phyloP scores from a whole-genome alignment of 2,329 filamentous ascomycete genomes.

The Aureobasidium subglaciale region DNA sequence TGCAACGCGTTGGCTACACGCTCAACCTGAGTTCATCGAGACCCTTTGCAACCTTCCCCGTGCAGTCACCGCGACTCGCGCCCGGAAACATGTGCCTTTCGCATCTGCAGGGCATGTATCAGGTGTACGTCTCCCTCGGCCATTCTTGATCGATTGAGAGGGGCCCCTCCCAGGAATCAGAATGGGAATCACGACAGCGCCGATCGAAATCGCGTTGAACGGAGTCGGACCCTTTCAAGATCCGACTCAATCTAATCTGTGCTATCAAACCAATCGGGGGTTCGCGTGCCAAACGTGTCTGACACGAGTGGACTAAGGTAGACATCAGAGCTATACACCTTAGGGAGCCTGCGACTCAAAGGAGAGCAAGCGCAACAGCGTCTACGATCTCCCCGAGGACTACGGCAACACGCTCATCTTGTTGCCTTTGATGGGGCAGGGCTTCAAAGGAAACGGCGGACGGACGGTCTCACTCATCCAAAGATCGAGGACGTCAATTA shows the following conservation, averaged over 20 bases:
- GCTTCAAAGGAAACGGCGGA: neutral
- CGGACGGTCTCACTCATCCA: neutral
- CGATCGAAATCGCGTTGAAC: constrained; percentile 8
- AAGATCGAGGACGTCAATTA: constrained; percentile 10
- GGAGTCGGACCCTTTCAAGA: constrained; percentile 8
- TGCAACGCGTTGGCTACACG: constrained; percentile 9
- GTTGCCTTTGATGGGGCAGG: neutral
- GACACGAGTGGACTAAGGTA: neutral
- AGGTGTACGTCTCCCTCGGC: neutral
- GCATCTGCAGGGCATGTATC: neutral
- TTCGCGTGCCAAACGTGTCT: neutral
- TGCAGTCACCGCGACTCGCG: neutral
- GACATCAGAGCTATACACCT: neutral
- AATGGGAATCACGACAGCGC: constrained; percentile 2
- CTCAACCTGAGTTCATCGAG: constrained; percentile 3
- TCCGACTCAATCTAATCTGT: constrained; percentile 13
- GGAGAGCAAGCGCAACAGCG: neutral
- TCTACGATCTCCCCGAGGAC: neutral
- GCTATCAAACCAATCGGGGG: neutral
- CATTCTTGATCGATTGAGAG: neutral
- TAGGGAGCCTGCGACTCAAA: neutral
- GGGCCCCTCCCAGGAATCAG: neutral
- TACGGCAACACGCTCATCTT: neutral
- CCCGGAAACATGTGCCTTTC: neutral
- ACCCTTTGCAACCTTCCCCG: neutral